Percentiles rank a stretch among this genome's conserved stretches.
These are phyloP conservation scores for Rhododendron kiyosumense DNA, from an alignment of 148 eudicot genomes.

Conservation along the genomic window DNA sequence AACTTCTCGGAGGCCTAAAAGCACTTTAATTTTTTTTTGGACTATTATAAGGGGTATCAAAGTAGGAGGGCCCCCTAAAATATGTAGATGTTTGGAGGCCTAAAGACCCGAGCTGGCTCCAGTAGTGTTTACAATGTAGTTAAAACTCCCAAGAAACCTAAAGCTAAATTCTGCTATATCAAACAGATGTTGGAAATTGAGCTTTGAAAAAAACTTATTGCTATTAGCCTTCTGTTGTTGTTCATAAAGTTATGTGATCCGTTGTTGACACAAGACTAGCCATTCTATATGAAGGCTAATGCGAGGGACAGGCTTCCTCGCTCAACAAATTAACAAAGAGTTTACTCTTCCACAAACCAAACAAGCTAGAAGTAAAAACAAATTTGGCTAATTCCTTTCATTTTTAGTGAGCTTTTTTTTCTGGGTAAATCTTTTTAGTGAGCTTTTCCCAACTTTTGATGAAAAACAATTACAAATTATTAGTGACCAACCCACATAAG, in stretches of 20 bases:
- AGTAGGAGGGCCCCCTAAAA: too few species aligned
- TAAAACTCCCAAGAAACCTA: not conserved
- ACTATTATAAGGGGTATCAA: too few species aligned
- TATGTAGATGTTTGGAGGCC: too few species aligned
- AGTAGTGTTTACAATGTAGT: not conserved
- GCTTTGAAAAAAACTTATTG: too few species aligned
- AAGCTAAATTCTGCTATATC: too few species aligned
- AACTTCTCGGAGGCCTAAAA: too few species aligned
- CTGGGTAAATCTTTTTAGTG: too few species aligned
- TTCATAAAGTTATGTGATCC: not conserved
- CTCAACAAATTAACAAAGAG: not conserved
- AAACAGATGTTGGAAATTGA: too few species aligned
- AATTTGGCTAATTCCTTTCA: not conserved
- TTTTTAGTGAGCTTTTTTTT: not conserved
- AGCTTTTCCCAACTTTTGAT: not conserved
- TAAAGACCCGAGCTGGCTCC: too few species aligned
- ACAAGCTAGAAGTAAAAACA: not conserved
- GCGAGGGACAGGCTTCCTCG: not conserved
- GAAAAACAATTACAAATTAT: not conserved
- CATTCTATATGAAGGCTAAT: not conserved
- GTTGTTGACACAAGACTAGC: not conserved
- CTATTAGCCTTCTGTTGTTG: too few species aligned
- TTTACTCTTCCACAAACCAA: not conserved
- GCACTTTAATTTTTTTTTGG: not conserved
- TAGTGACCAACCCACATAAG: not conserved